A percentile compares a stretch with the other conserved stretches of the same genome.
Conservation (phyloP, 441 rosid species). For the Sinapis alba region DNA sequence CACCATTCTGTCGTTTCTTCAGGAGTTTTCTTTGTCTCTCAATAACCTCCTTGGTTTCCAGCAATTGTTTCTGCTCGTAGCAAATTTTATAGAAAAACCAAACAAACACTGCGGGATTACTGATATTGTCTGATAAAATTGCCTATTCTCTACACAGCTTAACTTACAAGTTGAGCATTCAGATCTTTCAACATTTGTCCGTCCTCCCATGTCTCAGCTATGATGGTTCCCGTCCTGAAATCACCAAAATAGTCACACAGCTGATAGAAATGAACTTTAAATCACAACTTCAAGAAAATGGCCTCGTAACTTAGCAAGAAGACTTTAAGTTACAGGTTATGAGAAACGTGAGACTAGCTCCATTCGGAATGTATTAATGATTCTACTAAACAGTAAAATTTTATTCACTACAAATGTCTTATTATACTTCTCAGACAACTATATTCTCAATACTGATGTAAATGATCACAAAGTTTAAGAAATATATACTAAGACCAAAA, state of each 20-base stretch:
- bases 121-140: slow-evolving; percentile 1
- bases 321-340: not conserved
- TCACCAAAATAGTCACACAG: slow-evolving; percentile 30
- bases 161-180: slow-evolving; percentile 88
- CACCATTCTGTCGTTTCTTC: slow-evolving; percentile 92
- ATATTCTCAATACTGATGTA: slow-evolving; percentile 16
- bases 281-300: slow-evolving; percentile 5
- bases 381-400: not conserved
- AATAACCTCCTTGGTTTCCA: slow-evolving; percentile 92
- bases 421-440: not conserved
- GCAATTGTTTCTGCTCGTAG: slow-evolving; percentile 66
- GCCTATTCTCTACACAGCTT: slow-evolving; percentile 7
- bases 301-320: slow-evolving; percentile 13
- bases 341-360: not conserved
- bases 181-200: slow-evolving; percentile 94
- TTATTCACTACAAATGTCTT: not conserved
- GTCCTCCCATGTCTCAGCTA: slow-evolving; percentile 99
- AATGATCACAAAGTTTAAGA: slow-evolving; percentile 12
- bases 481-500: not conserved
- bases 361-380: not conserved
- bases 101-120: not conserved
- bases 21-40: slow-evolving; percentile 90
- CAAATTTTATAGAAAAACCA: slow-evolving; percentile 26
- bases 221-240: slow-evolving; percentile 94
- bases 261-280: not conserved